Evolutionary conservation across 495 filamentous ascomycete genomes (phyloP).

Genomic region (Aspergillus saccharolyticus): DNA sequence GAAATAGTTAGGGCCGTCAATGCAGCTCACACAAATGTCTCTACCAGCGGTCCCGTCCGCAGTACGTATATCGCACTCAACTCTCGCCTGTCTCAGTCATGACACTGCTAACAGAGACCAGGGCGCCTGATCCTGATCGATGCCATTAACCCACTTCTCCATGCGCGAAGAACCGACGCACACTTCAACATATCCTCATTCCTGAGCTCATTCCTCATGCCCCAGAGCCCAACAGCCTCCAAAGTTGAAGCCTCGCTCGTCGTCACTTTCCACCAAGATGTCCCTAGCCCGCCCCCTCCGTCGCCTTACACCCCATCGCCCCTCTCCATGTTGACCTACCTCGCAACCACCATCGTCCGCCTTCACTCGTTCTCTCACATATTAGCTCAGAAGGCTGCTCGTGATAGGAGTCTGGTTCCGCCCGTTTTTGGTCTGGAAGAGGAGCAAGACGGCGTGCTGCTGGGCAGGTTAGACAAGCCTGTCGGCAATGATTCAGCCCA

Average conservation of each 20-base stretch:
- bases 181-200: conserved; percentile 35
- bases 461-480: conserved; percentile 48
- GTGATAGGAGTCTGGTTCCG: conserved; percentile 60
- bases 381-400: conserved; percentile 60
- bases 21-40: conserved; percentile 23
- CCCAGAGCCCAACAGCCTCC: conserved; percentile 16
- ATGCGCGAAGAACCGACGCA: conserved; percentile 22
- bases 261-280: conserved; percentile 43
- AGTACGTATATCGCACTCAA: conserved; percentile 24
- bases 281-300: conserved; percentile 47
- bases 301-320: conserved; percentile 63
- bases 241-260: conserved; percentile 39
- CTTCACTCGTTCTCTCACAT: conserved; percentile 64
- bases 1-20: conserved; percentile 56
- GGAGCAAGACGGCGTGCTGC: conserved; percentile 65
- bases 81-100: not conserved
- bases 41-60: conserved; percentile 25
- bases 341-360: conserved; percentile 63
- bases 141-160: conserved; percentile 39
- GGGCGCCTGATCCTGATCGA: conserved; percentile 45
- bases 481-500: conserved; percentile 38
- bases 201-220: conserved; percentile 33
- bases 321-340: conserved; percentile 54
- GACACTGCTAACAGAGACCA: conserved; percentile 16
- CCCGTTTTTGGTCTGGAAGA: conserved; percentile 76